These are phyloP conservation scores for Trichoderma erinaceum DNA, from an alignment of 495 filamentous ascomycete genomes.

Conservation along the genomic window DNA sequence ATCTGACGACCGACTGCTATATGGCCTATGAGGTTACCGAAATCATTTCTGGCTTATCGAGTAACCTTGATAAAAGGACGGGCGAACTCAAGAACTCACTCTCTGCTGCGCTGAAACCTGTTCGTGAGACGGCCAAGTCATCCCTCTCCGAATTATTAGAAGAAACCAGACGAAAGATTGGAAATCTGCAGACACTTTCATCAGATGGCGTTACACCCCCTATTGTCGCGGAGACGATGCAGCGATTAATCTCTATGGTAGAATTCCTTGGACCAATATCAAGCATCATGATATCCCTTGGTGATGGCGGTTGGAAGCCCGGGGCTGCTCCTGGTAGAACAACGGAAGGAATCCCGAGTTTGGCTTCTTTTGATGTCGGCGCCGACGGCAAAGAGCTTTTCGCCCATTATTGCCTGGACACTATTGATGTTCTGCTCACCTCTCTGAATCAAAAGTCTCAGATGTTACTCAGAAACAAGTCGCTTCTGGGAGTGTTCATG, in stretches of 20 bases:
- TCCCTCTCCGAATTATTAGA: slow-evolving; percentile 81
- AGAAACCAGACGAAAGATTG: slow-evolving; percentile 68
- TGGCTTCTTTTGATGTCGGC: slow-evolving; percentile 76
- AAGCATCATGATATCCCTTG: slow-evolving; percentile 83
- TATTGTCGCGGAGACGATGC: slow-evolving; percentile 78
- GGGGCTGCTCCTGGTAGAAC: slow-evolving; percentile 41
- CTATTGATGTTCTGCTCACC: slow-evolving; percentile 71
- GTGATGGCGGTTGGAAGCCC: slow-evolving; percentile 83
- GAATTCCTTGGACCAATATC: slow-evolving; percentile 81
- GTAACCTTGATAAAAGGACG: slow-evolving; percentile 71
- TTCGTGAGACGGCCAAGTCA: slow-evolving; percentile 84
- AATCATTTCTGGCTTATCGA: slow-evolving; percentile 74
- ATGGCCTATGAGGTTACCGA: slow-evolving; percentile 95
- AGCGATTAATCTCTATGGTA: slow-evolving; percentile 76
- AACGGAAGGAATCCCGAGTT: slow-evolving; percentile 59
- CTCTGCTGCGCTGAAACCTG: slow-evolving; percentile 77
- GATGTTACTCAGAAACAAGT: slow-evolving; percentile 69
- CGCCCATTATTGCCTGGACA: slow-evolving; percentile 78
- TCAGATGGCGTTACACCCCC: slow-evolving; percentile 72
- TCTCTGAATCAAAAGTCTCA: slow-evolving; percentile 71
- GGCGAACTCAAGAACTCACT: slow-evolving; percentile 80
- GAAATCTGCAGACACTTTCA: slow-evolving; percentile 58
- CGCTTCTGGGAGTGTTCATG: slow-evolving; percentile 78
- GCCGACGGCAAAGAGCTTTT: slow-evolving; percentile 88
- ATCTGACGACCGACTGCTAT: slow-evolving; percentile 89